Evolutionary conservation across 495 filamentous ascomycete species (phyloP).

Genomic region (Penicillium parvum): DNA sequence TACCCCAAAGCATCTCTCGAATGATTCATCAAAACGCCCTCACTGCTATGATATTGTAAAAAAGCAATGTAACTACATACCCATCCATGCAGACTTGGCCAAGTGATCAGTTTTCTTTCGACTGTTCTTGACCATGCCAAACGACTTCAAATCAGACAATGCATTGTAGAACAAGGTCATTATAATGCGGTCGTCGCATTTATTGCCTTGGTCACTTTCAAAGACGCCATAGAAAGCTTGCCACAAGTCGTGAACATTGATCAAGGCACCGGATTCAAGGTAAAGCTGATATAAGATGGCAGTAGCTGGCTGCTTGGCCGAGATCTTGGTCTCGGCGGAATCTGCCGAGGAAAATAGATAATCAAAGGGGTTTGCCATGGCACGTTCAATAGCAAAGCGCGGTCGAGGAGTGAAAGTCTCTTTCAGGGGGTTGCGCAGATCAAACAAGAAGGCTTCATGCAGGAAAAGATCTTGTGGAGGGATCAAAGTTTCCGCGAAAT

Average conservation of each 20-base stretch:
- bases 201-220: conserved; percentile 55
- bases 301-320: conserved; percentile 66
- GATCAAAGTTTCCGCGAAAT: conserved; percentile 50
- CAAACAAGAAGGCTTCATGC: conserved; percentile 80
- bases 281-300: conserved; percentile 88
- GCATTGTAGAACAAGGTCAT: conserved; percentile 76
- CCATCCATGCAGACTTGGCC: conserved; percentile 72
- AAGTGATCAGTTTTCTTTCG: conserved; percentile 90
- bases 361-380: conserved; percentile 74
- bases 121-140: conserved; percentile 85
- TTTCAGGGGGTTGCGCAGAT: conserved; percentile 70
- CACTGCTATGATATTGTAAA: conserved; percentile 3
- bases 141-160: conserved; percentile 73
- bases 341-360: conserved; percentile 69
- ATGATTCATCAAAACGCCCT: conserved; percentile 10
- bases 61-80: conserved; percentile 41
- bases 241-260: conserved; percentile 90
- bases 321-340: conserved; percentile 32
- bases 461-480: conserved; percentile 62
- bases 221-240: conserved; percentile 77
- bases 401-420: conserved; percentile 80
- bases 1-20: conserved; percentile 17
- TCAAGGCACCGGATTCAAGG: conserved; percentile 77
- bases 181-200: conserved; percentile 44
- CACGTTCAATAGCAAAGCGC: conserved; percentile 73